These are phyloP conservation scores for Oemleria cerasiformis DNA, from an alignment of 306 rosid genomes.

Conservation along the genomic window DNA sequence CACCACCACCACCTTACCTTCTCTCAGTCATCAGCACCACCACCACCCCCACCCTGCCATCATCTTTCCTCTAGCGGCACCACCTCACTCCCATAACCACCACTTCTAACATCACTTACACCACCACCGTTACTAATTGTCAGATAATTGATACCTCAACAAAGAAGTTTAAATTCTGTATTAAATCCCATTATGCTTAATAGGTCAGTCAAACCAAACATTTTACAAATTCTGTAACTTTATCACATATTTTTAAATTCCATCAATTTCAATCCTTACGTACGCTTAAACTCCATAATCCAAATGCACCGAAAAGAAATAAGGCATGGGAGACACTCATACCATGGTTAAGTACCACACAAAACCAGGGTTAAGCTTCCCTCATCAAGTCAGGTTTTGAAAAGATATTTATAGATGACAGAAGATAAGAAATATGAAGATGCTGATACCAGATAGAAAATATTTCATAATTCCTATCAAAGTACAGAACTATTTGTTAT, in stretches of 20 bases:
- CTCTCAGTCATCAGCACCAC: background rate
- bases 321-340: background rate
- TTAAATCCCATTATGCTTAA: background rate
- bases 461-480: background rate
- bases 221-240: background rate
- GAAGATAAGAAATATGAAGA: too few species aligned
- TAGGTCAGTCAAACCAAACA: background rate
- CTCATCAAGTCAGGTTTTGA: background rate
- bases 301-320: background rate
- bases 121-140: background rate
- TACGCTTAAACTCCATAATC: background rate
- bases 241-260: too few species aligned
- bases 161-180: too few species aligned
- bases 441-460: background rate
- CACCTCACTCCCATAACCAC: background rate
- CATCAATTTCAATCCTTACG: background rate
- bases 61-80: background rate
- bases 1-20: background rate
- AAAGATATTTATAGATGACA: too few species aligned
- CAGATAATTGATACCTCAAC: background rate
- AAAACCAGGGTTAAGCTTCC: background rate
- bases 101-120: background rate
- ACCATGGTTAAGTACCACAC: background rate
- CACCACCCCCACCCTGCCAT: background rate
- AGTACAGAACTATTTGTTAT: background rate